Evolutionary conservation across 306 rosid genomes (phyloP).

Genomic region (Vicia villosa): DNA sequence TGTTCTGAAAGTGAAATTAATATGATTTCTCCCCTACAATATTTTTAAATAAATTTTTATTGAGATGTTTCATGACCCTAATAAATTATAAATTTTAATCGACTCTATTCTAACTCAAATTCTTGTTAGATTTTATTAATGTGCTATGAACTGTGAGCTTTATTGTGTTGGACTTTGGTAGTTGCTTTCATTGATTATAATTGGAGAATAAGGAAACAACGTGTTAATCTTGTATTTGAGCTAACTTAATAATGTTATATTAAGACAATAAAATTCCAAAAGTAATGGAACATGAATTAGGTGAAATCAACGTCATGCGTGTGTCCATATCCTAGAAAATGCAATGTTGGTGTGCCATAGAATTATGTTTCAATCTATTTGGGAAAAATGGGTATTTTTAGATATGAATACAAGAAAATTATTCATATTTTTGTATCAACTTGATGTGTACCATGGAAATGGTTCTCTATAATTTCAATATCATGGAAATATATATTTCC

Average conservation of each 20-base stretch:
- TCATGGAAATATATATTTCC: not conserved
- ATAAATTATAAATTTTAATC: not conserved
- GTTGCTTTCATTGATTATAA: constrained; percentile 31
- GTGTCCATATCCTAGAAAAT: constrained; percentile 35
- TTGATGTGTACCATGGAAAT: constrained; percentile 6
- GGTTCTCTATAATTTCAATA: not conserved
- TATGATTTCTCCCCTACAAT: too few species aligned
- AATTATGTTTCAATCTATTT: constrained; percentile 12
- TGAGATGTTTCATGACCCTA: too few species aligned
- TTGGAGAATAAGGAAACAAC: not conserved
- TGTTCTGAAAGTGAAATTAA: not conserved
- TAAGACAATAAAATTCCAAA: constrained; percentile 15
- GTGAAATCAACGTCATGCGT: constrained; percentile 8
- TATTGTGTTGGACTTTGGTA: constrained; percentile 26
- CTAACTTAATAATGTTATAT: not conserved
- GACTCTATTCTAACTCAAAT: not conserved
- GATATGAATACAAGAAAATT: not conserved
- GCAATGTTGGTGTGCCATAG: not conserved
- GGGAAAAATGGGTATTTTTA: constrained; percentile 4
- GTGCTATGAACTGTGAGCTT: constrained; percentile 28
- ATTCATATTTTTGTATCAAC: constrained; percentile 16
- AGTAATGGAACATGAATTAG: constrained; percentile 23
- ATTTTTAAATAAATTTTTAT: too few species aligned
- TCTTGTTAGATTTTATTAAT: not conserved
- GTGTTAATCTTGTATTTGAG: constrained; percentile 30